Base-by-base conservation (phyloP, 805 yeast genomes). In the Nakazawaea molendinolei region DNA sequence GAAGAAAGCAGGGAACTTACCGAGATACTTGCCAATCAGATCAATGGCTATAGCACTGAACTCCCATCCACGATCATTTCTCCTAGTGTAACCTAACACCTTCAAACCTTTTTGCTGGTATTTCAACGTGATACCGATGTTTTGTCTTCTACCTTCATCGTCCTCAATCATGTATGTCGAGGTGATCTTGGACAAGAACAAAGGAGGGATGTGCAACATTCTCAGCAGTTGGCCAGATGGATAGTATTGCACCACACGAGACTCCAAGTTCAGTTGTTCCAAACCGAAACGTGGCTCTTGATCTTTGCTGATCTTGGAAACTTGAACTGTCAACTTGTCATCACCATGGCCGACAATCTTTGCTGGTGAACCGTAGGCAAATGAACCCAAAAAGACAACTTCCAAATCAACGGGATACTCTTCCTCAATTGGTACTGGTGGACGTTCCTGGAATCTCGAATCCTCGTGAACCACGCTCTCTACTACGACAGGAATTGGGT, bases 281-380 rank as follows among this genome's bases (percentile, higher is more conserved):
- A 62, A 58, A 18, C 96, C 97, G 49, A 78, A 66, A 13, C 58
- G 61, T 12, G 92, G 86, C 47, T 85, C 92, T 10, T 62, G 53
- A 34, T 65, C 63, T 8, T 56, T 54, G 3, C 64, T 53, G 27
- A 69, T 63, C 42, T 67, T 69, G 12, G 70, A 63, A 13, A 89
- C 79, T 38, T 78, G 71, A 22, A 74, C 43, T 15, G 66, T 63
- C 39, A 82, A 58, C 17, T 67, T 64, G 20, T 28, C 35, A 13
- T 43, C 45, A 21, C 65, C 66, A 49, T 80, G 74, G 0, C 84
- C 90, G 32, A 70, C 71, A 30, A 84, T 71, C 16, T 64, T 64
- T 4, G 86, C 85, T 29, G 83, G 77, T 5, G 86, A 73, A 37
- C 98, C 97, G 53, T 86, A 92, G 2, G 89, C 94, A 56, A 78